phyloP scores from a whole-genome alignment of 306 rosid species.

The Delonix regia region DNA sequence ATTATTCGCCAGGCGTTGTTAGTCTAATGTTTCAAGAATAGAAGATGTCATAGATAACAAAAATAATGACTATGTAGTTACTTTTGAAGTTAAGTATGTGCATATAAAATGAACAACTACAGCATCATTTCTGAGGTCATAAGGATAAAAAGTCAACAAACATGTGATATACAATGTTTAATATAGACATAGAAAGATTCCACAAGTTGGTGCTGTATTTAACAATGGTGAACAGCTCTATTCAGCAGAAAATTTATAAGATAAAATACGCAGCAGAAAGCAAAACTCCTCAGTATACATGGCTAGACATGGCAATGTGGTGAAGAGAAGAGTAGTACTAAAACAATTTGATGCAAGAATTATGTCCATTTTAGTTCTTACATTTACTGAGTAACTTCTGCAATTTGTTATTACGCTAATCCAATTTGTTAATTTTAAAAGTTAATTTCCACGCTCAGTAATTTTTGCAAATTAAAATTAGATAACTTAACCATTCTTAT shows the following conservation, averaged over 20 bases:
- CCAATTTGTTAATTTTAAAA: background rate
- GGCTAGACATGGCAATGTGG: background rate
- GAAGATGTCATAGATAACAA: conserved; percentile 12
- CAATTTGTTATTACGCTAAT: too few relatives aligned
- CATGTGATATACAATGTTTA: conserved; percentile 32
- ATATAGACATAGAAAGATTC: conserved; percentile 42
- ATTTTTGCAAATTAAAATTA: background rate
- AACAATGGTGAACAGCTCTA: conserved; percentile 31
- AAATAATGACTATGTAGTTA: conserved; percentile 8
- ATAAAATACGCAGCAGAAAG: too few relatives aligned
- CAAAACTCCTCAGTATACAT: background rate
- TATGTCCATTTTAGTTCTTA: too few relatives aligned
- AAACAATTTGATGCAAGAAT: too few relatives aligned
- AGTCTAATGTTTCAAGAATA: conserved; percentile 25
- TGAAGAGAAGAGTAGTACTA: too few relatives aligned
- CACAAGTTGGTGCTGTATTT: conserved; percentile 34
- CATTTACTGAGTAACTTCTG: too few relatives aligned
- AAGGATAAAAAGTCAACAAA: conserved; percentile 26
- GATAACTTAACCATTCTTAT: background rate
- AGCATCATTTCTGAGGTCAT: conserved; percentile 40
- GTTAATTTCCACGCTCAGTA: background rate
- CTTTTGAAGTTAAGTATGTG: conserved; percentile 28
- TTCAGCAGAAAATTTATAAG: background rate
- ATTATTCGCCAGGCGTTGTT: conserved; percentile 41
- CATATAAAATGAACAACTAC: conserved; percentile 19